These are phyloP conservation scores for Nepenthes gracilis DNA, from an alignment of 148 eudicot species.

Conservation along the genomic window DNA sequence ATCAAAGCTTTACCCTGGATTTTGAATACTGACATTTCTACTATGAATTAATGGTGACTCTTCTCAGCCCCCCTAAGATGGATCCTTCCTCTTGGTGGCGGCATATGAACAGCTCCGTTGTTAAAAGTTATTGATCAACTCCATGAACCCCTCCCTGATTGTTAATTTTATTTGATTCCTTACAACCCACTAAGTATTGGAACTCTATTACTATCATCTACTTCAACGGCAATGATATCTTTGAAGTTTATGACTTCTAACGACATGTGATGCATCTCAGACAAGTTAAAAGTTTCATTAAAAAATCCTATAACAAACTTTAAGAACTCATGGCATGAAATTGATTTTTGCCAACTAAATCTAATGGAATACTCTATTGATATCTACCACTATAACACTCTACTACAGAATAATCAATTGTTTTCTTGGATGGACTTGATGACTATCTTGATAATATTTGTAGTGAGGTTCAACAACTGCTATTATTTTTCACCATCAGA, in stretches of 20 bases:
- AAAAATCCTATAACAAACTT: background rate
- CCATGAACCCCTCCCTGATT: background rate
- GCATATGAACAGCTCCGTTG: background rate
- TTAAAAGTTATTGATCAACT: background rate
- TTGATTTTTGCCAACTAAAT: background rate
- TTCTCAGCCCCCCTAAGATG: background rate
- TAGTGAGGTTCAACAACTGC: background rate
- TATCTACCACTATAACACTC: background rate
- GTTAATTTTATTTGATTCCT: constrained; percentile 5
- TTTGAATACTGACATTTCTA: too few relatives aligned
- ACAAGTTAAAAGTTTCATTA: background rate
- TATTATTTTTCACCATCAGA: constrained; percentile 1
- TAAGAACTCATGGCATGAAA: constrained; percentile 3
- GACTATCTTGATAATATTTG: constrained; percentile 6
- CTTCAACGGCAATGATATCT: constrained; percentile 6
- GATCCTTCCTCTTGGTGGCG: background rate
- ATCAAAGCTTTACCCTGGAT: too few relatives aligned
- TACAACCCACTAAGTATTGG: constrained; percentile 4
- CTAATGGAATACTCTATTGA: background rate
- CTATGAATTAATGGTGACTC: background rate
- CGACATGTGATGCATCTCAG: background rate
- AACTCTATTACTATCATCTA: constrained; percentile 5
- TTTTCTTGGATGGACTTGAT: constrained; percentile 5
- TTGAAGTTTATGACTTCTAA: constrained; percentile 6
- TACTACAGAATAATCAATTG: constrained; percentile 7